Evolutionary conservation across 2,329 filamentous ascomycete genomes (phyloP).

Genomic region (Exophiala aquamarina): DNA sequence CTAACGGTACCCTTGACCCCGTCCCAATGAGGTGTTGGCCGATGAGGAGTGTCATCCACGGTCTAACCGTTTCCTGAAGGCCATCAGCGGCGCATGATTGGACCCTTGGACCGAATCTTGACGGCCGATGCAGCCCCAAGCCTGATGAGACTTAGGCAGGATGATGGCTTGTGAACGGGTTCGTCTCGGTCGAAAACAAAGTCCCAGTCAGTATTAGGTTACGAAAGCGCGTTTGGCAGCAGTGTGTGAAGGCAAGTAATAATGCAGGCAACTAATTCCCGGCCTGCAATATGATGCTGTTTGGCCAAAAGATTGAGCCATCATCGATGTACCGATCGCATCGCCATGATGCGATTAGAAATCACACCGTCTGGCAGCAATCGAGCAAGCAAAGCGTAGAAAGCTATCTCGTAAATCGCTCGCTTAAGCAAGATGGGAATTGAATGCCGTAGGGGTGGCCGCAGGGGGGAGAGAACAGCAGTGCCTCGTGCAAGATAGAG

Average conservation of each 20-base stretch:
- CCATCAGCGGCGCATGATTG: constrained; percentile 12
- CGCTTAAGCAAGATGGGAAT: background rate
- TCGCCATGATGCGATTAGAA: no score
- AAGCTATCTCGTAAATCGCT: background rate
- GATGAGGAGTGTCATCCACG: background rate
- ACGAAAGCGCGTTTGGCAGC: background rate
- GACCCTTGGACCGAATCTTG: background rate
- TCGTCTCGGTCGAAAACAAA: no score
- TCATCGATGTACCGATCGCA: no score
- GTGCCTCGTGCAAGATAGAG: no score
- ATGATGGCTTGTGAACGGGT: no score
- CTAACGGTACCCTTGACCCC: constrained; percentile 5
- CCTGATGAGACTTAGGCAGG: constrained; percentile 7
- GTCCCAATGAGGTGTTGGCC: constrained; percentile 1
- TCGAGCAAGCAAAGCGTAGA: background rate
- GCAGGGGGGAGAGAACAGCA: no score
- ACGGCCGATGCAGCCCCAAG: background rate
- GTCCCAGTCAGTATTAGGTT: background rate
- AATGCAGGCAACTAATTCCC: no score
- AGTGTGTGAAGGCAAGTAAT: no score
- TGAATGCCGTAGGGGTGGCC: background rate
- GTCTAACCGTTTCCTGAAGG: constrained; percentile 19
- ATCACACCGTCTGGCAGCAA: background rate
- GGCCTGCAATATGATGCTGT: no score
- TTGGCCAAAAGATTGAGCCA: no score